A percentile compares a stretch with the other conserved stretches of the same genome.
phyloP scores from a whole-genome alignment of 1,284 basidiomycete species.

The Malassezia yamatoensis region DNA sequence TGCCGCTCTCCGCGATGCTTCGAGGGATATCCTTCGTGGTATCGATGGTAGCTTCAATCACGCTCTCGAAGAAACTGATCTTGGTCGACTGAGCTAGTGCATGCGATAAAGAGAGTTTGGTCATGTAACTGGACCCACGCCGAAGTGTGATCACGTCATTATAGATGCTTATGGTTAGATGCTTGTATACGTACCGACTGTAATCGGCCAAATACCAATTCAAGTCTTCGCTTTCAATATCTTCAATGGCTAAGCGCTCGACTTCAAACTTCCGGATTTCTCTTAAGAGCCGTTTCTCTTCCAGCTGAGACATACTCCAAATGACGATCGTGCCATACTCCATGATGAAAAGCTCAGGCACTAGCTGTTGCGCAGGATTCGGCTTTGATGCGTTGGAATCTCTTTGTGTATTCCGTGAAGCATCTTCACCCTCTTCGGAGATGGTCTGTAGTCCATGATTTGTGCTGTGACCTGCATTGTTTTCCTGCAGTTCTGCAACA shows the following conservation, averaged over 20 bases:
- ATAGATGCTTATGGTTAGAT: conserved; percentile 61
- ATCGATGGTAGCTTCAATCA: conserved; percentile 86
- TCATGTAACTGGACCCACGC: conserved; percentile 92
- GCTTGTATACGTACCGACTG: conserved; percentile 23
- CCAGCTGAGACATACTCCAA: conserved; percentile 89
- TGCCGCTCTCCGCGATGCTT: conserved; percentile 81
- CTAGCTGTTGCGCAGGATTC: conserved; percentile 10
- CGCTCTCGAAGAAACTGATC: conserved; percentile 64
- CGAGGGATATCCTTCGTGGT: conserved; percentile 94
- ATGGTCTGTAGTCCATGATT: conserved; percentile 16
- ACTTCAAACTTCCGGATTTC: conserved; percentile 75
- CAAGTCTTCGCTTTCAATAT: conserved; percentile 78
- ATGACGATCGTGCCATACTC: conserved; percentile 87
- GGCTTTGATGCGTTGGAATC: conserved; percentile 24
- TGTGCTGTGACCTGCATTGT: not conserved
- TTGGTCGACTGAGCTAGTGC: conserved; percentile 92
- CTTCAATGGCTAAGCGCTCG: conserved; percentile 58
- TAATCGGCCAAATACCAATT: conserved; percentile 97
- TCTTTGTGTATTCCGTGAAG: not conserved
- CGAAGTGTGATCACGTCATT: conserved; percentile 95
- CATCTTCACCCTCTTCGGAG: conserved; percentile 18
- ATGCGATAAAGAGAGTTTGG: conserved; percentile 86
- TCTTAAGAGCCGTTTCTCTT: conserved; percentile 81
- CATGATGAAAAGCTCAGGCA: conserved; percentile 62
- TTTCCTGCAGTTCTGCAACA: conserved; percentile 31